Conservation (phyloP, 228 moss, liverwort and hornwort species). For the Sphagnum fallax region DNA sequence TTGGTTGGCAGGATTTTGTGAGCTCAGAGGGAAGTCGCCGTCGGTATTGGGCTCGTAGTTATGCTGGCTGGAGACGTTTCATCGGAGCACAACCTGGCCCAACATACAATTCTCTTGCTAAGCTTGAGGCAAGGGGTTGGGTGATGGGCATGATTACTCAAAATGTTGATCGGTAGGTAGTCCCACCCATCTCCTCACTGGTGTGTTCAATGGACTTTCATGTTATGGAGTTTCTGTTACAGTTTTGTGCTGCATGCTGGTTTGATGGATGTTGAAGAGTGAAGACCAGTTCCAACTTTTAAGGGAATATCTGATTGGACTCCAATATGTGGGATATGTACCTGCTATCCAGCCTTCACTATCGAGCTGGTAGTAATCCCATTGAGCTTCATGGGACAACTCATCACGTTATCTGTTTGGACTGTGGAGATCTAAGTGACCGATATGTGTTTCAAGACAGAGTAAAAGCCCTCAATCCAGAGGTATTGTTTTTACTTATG, state of each 20-base stretch:
- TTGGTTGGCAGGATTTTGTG: constrained; percentile 52
- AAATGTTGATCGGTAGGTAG: constrained; percentile 72
- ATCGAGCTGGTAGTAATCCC: constrained; percentile 77
- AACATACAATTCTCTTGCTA: constrained; percentile 66
- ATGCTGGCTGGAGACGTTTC: constrained; percentile 92
- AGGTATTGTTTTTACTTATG: constrained; percentile 27
- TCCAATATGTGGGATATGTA: no score
- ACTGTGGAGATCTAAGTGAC: constrained; percentile 60
- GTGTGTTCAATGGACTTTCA: no score
- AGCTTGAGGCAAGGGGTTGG: constrained; percentile 53
- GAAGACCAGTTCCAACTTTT: no score
- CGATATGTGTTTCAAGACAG: constrained; percentile 71
- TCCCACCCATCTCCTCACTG: neutral
- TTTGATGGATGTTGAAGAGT: no score
- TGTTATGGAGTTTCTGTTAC: no score
- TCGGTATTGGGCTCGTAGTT: constrained; percentile 97
- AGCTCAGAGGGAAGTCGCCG: constrained; percentile 69
- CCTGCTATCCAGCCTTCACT: constrained; percentile 51
- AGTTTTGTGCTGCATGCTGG: no score
- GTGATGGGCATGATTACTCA: constrained; percentile 83
- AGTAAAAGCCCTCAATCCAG: constrained; percentile 82
- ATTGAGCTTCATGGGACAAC: constrained; percentile 90
- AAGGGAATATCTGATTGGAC: no score
- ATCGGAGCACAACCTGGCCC: constrained; percentile 67
- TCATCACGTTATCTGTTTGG: constrained; percentile 69